Evolutionary conservation across 192 early-diverging fungal genomes (phyloP).

Genomic region (Mortierella hygrophila): DNA sequence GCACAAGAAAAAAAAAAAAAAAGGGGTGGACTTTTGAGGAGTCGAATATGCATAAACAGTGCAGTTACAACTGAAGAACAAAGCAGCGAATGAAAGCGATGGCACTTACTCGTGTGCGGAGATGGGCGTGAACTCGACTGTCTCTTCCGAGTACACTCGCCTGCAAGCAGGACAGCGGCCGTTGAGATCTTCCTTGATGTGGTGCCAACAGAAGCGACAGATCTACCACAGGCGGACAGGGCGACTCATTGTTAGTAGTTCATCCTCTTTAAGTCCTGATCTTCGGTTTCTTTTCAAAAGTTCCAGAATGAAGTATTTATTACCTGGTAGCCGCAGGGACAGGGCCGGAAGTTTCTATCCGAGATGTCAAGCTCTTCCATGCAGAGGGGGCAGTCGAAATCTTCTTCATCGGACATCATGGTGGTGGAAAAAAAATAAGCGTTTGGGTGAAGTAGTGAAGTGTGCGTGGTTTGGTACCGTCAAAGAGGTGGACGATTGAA

Average conservation of each 20-base stretch:
- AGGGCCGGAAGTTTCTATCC: constrained; percentile 97
- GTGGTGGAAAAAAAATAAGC: constrained; percentile 5
- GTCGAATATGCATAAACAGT: neutral
- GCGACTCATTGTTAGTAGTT: neutral
- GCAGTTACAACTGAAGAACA: constrained; percentile 7
- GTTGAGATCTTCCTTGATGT: constrained; percentile 95
- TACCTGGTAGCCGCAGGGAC: constrained; percentile 98
- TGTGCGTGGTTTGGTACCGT: neutral
- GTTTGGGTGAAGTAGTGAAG: neutral
- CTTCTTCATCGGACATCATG: constrained; percentile 82
- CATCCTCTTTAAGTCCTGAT: neutral
- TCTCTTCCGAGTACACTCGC: constrained; percentile 90
- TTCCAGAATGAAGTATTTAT: neutral
- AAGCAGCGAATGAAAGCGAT: neutral
- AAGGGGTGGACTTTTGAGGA: neutral
- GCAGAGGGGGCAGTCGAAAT: constrained; percentile 97
- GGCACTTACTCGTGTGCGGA: constrained; percentile 89
- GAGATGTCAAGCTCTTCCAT: constrained; percentile 99
- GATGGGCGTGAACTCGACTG: constrained; percentile 88
- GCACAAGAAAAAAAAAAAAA: constrained; percentile 21
- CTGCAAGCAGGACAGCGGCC: constrained; percentile 96
- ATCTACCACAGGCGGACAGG: constrained; percentile 71
- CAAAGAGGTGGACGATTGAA: neutral
- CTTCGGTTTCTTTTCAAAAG: neutral
- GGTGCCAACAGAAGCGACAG: constrained; percentile 99